These are phyloP conservation scores for Spirogloea muscicola DNA, from an alignment of 139 green algal species.

Conservation along the genomic window DNA sequence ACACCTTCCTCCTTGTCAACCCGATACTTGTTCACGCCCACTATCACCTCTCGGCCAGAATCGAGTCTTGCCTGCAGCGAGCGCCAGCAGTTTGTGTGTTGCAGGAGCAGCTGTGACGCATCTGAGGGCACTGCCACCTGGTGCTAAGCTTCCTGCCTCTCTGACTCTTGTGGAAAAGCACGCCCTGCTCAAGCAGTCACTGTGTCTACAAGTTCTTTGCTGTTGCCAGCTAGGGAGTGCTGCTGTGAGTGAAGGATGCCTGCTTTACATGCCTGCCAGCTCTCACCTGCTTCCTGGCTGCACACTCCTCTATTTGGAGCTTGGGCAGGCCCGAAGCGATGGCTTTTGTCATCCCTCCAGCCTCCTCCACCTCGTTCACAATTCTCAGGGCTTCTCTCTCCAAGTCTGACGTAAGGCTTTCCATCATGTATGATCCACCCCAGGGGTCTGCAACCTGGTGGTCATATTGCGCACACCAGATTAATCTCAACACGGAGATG, in stretches of 20 bases:
- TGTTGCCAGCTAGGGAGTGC: too few relatives aligned
- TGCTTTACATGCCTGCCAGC: too few relatives aligned
- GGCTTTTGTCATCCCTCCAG: conserved; percentile 66
- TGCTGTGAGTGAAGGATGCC: too few relatives aligned
- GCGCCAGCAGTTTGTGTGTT: too few relatives aligned
- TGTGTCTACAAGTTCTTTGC: too few relatives aligned
- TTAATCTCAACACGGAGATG: too few relatives aligned
- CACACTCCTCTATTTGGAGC: conserved; percentile 45
- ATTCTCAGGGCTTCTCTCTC: conserved; percentile 52
- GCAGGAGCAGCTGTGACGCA: too few relatives aligned
- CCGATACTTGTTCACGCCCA: conserved; percentile 70
- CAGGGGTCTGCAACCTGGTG: conserved; percentile 66
- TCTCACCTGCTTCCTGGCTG: conserved; percentile 51
- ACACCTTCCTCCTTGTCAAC: conserved; percentile 37
- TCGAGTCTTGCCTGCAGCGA: conserved; percentile 61
- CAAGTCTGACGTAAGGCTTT: conserved; percentile 57
- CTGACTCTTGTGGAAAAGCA: too few relatives aligned
- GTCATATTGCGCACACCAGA: too few relatives aligned
- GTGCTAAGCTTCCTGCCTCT: too few relatives aligned
- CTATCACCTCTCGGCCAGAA: conserved; percentile 60
- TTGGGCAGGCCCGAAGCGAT: conserved; percentile 58
- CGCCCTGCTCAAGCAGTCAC: too few relatives aligned
- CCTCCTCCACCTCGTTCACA: conserved; percentile 59
- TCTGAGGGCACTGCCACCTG: too few relatives aligned
- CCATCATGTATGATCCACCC: conserved; percentile 68